Evolutionary conservation across 139 green algal species (phyloP).

Genomic region (Tetradesmus lagerheimii): DNA sequence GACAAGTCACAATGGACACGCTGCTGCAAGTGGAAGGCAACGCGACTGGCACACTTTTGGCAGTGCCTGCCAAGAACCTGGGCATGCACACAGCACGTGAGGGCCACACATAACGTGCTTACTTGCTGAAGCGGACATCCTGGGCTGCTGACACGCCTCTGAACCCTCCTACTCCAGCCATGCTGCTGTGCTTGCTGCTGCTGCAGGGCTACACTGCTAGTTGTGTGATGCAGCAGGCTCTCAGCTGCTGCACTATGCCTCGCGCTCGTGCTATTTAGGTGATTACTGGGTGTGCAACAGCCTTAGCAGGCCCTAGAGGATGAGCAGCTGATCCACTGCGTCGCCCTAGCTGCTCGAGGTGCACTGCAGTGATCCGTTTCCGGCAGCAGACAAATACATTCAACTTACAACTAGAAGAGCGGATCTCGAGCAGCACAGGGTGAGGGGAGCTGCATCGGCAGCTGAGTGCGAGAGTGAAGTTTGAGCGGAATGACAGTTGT

Average conservation of each 20-base stretch:
- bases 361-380: background rate
- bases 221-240: background rate
- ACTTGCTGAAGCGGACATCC: constrained; percentile 83
- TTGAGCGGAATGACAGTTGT: background rate
- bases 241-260: background rate
- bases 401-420: background rate
- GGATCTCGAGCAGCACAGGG: background rate
- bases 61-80: background rate
- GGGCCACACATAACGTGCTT: background rate
- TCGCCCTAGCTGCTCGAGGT: background rate
- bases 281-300: background rate
- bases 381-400: background rate
- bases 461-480: background rate
- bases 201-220: background rate
- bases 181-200: constrained; percentile 39
- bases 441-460: background rate
- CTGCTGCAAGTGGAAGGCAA: background rate
- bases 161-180: constrained; percentile 62
- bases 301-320: background rate
- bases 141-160: constrained; percentile 73
- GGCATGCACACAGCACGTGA: background rate
- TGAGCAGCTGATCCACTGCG: background rate
- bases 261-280: background rate
- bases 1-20: background rate
- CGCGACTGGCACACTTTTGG: background rate